A percentile compares a stretch with the other conserved stretches of the same genome.
phyloP scores from a whole-genome alignment of 352 stramenopile species.

The Phytophthora podocarpi region DNA sequence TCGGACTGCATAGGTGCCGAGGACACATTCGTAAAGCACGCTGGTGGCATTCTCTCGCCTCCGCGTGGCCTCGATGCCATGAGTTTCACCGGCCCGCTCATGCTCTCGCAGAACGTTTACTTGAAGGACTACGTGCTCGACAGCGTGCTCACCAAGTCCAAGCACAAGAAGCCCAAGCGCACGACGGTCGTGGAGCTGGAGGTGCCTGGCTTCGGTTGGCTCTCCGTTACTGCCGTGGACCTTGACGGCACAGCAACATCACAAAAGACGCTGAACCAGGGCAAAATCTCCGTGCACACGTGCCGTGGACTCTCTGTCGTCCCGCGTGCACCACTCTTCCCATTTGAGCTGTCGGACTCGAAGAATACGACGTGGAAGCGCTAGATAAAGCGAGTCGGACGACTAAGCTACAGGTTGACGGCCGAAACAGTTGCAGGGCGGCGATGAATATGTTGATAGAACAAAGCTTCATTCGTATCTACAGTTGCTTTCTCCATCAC shows the following conservation, averaged over 20 bases:
- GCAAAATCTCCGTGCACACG: conserved; percentile 66
- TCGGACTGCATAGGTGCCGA: conserved; percentile 49
- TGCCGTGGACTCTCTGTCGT: conserved; percentile 65
- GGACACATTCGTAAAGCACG: conserved; percentile 83
- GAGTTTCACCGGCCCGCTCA: conserved; percentile 73
- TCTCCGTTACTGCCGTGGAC: conserved; percentile 78
- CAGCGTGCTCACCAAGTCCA: conserved; percentile 69
- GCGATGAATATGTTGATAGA: conserved; percentile 22
- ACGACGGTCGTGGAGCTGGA: conserved; percentile 82
- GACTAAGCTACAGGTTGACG: neutral
- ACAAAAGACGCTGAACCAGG: conserved; percentile 64
- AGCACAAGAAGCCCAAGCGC: conserved; percentile 82
- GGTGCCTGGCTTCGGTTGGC: conserved; percentile 81
- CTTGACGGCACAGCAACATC: conserved; percentile 75
- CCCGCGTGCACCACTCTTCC: conserved; percentile 71
- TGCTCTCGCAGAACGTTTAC: conserved; percentile 57
- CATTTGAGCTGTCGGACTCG: conserved; percentile 79
- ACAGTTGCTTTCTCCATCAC: conserved; percentile 13
- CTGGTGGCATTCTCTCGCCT: conserved; percentile 74
- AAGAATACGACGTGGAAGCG: conserved; percentile 82
- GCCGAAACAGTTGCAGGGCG: neutral
- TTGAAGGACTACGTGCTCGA: conserved; percentile 74
- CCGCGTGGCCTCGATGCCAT: conserved; percentile 78
- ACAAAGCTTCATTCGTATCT: conserved; percentile 18
- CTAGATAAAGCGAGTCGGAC: conserved; percentile 31